A percentile compares a stretch with the other conserved stretches of the same genome.
Conservation (phyloP, 257 asterid species). For the Paraleonurus japonicus region DNA sequence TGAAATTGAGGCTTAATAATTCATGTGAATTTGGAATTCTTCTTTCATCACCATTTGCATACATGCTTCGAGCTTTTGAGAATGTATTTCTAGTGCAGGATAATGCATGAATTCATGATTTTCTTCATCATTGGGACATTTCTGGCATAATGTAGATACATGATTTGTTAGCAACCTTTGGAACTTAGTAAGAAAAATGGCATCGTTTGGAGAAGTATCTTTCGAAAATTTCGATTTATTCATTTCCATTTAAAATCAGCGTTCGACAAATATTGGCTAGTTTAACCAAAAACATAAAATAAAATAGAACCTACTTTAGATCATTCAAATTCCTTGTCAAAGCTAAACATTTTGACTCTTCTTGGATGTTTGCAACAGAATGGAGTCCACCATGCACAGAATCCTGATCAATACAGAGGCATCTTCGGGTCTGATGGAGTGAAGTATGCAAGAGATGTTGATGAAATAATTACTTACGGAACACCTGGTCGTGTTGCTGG, state of each 20-base stretch:
- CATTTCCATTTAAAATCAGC: no score
- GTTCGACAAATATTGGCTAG: not conserved
- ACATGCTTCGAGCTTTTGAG: not conserved
- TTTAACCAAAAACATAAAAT: not conserved
- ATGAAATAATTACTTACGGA: slow-evolving; percentile 75
- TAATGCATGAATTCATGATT: not conserved
- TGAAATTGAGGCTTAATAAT: not conserved
- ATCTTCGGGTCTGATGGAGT: slow-evolving; percentile 75
- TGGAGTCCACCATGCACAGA: slow-evolving; percentile 87
- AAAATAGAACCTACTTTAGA: no score
- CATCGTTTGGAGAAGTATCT: not conserved
- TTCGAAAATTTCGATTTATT: not conserved
- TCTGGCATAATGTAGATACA: not conserved
- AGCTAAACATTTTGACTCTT: no score
- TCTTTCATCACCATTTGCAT: no score
- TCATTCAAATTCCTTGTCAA: no score
- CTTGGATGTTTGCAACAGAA: slow-evolving; percentile 38
- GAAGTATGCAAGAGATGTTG: slow-evolving; percentile 85
- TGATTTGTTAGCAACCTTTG: no score
- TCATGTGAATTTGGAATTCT: not conserved
- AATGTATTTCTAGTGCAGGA: not conserved
- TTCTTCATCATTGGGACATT: not conserved
- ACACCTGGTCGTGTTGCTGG: slow-evolving; percentile 82
- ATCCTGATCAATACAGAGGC: slow-evolving; percentile 96
- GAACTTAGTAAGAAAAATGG: no score